These are phyloP conservation scores for Neolentinus lepideus DNA, from an alignment of 1,284 basidiomycete species.

Conservation along the genomic window DNA sequence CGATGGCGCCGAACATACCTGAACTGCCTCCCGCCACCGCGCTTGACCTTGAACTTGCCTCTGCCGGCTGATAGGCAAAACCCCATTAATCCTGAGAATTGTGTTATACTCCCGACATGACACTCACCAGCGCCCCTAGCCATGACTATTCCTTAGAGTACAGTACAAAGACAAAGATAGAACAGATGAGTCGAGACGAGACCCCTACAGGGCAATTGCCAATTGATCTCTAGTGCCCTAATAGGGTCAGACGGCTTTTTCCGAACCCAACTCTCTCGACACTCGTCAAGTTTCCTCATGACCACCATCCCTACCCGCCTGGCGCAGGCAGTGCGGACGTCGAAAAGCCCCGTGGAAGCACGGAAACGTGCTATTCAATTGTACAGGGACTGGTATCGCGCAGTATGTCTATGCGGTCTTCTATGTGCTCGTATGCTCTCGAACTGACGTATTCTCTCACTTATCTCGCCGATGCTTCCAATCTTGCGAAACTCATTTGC, in stretches of 20 bases:
- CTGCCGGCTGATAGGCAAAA: neutral
- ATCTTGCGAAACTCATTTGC: no score
- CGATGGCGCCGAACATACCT: slow-evolving; percentile 34
- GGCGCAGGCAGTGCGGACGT: slow-evolving; percentile 61
- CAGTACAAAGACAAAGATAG: slow-evolving; percentile 35
- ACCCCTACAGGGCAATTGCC: neutral
- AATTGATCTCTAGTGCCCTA: slow-evolving; percentile 4
- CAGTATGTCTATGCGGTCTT: slow-evolving; percentile 42
- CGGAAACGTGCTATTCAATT: slow-evolving; percentile 68
- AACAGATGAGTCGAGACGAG: slow-evolving; percentile 15
- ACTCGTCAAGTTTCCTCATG: slow-evolving; percentile 47
- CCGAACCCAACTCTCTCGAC: slow-evolving; percentile 1
- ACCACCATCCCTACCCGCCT: slow-evolving; percentile 90
- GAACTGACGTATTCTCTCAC: no score
- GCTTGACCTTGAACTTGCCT: slow-evolving; percentile 82
- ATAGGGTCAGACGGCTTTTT: neutral
- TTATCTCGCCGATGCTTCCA: no score
- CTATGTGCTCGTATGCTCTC: slow-evolving; percentile 1
- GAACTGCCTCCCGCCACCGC: slow-evolving; percentile 81
- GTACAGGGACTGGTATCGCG: slow-evolving; percentile 91
- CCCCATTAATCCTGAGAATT: neutral
- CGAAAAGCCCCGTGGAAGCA: slow-evolving; percentile 59
- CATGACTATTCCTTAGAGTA: neutral
- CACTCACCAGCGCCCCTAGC: neutral
- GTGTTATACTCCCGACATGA: neutral